These are phyloP conservation scores for Elymus sibiricus DNA, from an alignment of 176 grass and related monocot species.

Conservation along the genomic window DNA sequence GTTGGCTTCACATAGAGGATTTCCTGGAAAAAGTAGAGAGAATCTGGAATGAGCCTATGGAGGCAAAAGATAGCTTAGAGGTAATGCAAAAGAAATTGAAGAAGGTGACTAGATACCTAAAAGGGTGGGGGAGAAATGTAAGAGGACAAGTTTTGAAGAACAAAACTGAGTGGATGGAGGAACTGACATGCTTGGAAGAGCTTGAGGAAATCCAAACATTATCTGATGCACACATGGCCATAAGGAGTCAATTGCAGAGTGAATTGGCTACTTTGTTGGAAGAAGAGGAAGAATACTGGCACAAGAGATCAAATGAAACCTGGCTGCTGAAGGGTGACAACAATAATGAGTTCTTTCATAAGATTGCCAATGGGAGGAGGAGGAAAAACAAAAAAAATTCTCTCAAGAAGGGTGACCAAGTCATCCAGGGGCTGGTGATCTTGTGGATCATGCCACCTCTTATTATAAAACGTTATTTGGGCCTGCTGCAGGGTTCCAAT, in stretches of 20 bases:
- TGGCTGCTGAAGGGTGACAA: accelerated
- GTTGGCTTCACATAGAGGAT: not conserved
- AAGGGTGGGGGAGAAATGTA: not conserved
- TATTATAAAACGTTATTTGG: not conserved
- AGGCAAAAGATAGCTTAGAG: not conserved
- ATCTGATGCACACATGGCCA: accelerated
- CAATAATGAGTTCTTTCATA: not conserved
- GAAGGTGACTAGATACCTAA: not conserved
- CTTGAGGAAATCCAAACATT: not conserved
- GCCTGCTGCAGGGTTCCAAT: accelerated
- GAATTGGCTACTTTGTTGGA: accelerated
- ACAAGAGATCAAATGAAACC: accelerated
- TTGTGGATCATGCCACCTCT: not conserved
- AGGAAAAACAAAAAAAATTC: accelerated
- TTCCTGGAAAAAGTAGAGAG: too few species aligned
- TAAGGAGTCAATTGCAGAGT: accelerated
- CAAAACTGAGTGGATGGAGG: not conserved
- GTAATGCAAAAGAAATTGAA: not conserved
- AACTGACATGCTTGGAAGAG: not conserved
- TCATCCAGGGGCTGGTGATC: not conserved
- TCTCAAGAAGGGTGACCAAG: not conserved
- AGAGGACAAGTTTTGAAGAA: not conserved
- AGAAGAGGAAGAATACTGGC: not conserved
- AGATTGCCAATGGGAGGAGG: not conserved
- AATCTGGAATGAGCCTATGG: too few species aligned